Evolutionary conservation across 1,284 basidiomycete species (phyloP).

Genomic region (Austroboletus rostrupii): DNA sequence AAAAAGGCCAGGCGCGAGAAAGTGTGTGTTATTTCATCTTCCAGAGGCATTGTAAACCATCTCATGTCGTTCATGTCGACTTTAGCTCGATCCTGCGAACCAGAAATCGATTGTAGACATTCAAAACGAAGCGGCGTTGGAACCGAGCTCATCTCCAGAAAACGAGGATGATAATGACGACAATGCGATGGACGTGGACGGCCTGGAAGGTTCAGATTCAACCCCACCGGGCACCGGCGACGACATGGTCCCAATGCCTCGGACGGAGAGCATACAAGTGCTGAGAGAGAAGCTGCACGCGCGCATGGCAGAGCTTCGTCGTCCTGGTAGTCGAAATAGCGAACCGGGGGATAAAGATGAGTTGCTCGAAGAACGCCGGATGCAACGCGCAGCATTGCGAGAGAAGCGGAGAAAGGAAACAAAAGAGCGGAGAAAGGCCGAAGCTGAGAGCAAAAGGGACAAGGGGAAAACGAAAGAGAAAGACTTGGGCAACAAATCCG

Average conservation of each 20-base stretch:
- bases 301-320: constrained; percentile 70
- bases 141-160: constrained; percentile 19
- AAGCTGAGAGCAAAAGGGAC: constrained; percentile 44
- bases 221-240: constrained; percentile 23
- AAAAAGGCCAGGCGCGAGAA: constrained; percentile 84
- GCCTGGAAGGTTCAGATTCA: constrained; percentile 23
- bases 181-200: constrained; percentile 19
- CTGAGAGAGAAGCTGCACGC: constrained; percentile 77
- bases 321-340: constrained; percentile 35
- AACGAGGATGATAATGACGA: neutral
- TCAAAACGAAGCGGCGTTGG: constrained; percentile 52
- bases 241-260: constrained; percentile 63
- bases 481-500: constrained; percentile 30
- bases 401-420: constrained; percentile 82
- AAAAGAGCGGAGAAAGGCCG: constrained; percentile 71
- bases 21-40: constrained; percentile 37
- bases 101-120: constrained; percentile 79
- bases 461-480: constrained; percentile 43
- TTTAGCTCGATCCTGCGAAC: constrained; percentile 85
- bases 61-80: neutral
- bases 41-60: neutral
- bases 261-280: constrained; percentile 61
- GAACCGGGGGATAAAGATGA: constrained; percentile 71
- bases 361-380: constrained; percentile 74
- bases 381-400: constrained; percentile 74